These are phyloP conservation scores for Magnolia sinica DNA, from an alignment of 164 flowering plant species.

Conservation along the genomic window DNA sequence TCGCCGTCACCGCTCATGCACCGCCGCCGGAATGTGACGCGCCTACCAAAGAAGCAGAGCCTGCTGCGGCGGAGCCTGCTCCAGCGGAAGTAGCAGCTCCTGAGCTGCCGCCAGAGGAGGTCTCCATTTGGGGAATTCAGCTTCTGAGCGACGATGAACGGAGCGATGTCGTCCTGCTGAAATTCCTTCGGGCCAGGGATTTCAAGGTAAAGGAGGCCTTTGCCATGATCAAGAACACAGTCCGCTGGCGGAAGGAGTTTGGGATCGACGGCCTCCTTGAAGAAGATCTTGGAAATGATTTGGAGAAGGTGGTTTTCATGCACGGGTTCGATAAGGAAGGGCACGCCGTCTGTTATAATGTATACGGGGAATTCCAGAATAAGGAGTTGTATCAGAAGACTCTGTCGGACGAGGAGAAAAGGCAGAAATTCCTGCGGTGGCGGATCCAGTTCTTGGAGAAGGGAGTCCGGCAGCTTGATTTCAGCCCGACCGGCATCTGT, in stretches of 20 bases:
- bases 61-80: conserved; percentile 16
- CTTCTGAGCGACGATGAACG: conserved; percentile 62
- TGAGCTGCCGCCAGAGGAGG: conserved; percentile 57
- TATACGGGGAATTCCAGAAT: conserved; percentile 70
- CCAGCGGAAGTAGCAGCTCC: conserved; percentile 22
- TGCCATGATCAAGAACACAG: conserved; percentile 73
- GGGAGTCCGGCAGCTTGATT: conserved; percentile 71
- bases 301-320: conserved; percentile 75
- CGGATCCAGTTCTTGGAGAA: conserved; percentile 84
- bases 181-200: conserved; percentile 86
- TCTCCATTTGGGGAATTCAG: conserved; percentile 69
- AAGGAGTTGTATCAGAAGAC: conserved; percentile 68
- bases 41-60: conserved; percentile 11
- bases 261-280: conserved; percentile 60
- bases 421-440: conserved; percentile 63
- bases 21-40: conserved; percentile 13
- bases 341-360: conserved; percentile 89
- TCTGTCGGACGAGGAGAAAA: conserved; percentile 73
- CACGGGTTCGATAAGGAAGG: conserved; percentile 72
- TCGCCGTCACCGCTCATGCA: conserved; percentile 33
- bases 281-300: conserved; percentile 56
- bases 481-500: conserved; percentile 57
- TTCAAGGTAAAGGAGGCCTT: conserved; percentile 87
- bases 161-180: conserved; percentile 71
- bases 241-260: conserved; percentile 77